A percentile compares a stretch with the other conserved stretches of the same genome.
phyloP scores from a whole-genome alignment of 805 yeast species.

The Groenewaldozyma tartarivorans region DNA sequence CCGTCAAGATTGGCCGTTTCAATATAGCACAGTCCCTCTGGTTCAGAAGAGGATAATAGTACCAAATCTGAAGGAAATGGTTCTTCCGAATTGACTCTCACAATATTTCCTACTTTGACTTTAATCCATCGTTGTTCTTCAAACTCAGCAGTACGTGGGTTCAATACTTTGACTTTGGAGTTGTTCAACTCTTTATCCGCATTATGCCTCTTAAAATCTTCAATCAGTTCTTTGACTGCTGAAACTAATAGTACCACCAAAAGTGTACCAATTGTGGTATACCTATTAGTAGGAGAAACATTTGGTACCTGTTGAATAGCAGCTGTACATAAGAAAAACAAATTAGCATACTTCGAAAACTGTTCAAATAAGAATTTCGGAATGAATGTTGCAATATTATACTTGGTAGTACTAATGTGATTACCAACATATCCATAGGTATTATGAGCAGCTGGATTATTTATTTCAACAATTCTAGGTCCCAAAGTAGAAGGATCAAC shows the following conservation, averaged over 20 bases:
- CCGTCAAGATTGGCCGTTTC: constrained; percentile 98
- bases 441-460: constrained; percentile 47
- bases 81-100: constrained; percentile 75
- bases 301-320: constrained; percentile 93
- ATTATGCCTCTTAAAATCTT: constrained; percentile 76
- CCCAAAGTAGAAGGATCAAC: constrained; percentile 29
- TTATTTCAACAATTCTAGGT: constrained; percentile 59
- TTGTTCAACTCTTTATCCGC: constrained; percentile 87
- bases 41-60: constrained; percentile 84
- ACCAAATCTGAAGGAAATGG: constrained; percentile 91
- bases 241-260: constrained; percentile 79
- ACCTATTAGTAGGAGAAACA: constrained; percentile 93
- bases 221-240: constrained; percentile 83
- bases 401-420: constrained; percentile 90
- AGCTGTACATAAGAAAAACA: constrained; percentile 88
- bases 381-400: constrained; percentile 82
- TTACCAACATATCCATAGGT: constrained; percentile 61
- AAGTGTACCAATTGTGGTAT: constrained; percentile 89
- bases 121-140: constrained; percentile 69
- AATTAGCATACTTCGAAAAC: constrained; percentile 91
- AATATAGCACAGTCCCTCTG: constrained; percentile 94
- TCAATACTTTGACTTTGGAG: constrained; percentile 59
- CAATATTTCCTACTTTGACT: constrained; percentile 84
- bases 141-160: constrained; percentile 52
- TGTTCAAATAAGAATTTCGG: constrained; percentile 96